Evolutionary conservation across 495 filamentous ascomycete species (phyloP), one percentile per base, ranked within the genome.

Genomic region (Talaromyces proteolyticus): DNA sequence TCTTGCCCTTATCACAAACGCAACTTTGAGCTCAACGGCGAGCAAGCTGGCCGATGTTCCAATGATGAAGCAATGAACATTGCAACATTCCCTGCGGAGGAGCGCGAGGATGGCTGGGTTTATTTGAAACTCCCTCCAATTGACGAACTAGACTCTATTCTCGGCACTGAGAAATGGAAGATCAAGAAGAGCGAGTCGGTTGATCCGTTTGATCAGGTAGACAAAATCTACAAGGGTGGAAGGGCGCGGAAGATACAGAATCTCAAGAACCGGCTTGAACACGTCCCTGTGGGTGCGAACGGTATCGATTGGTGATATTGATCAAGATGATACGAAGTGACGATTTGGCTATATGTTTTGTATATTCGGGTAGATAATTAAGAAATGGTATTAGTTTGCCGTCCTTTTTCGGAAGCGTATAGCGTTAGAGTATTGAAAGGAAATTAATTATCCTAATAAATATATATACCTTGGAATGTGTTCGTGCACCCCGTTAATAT

Each of bases 1-100:
- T 88, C 84, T 2, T 97, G 91, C 65, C 92, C 92, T 2, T 83
- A 86, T 65, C 92, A 97, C 72, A 97, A 97, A 72, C 83, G 87
- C 49, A 95, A 96, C 67, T 97, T 86, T 62, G 81, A 87, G 53
- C 81, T 96, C 17, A 76, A 76, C 38, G 86, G 85, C 40, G 70
- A 75, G 50, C 69, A 82, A 52, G 77, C 79, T 0, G 92, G 92
- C 0, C 69, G 72, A 14, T 96, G 92, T 68, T 79, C 75, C 4
- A 95, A 87, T 56, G 91, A 96, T 63, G 74, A 78, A 23, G 70
- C 67, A 12, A 72, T 95, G 47, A 91, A 84, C 50, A 90, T 97
- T 57, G 90, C 90, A 19, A 93, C 86, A 0, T 97, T 96, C 67
- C 82, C 80, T 0, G 83, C 81, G 6, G 89, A 95, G 67, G 88